Base-by-base conservation (phyloP, 345 rosid species). In the Citrus unshiu region DNA sequence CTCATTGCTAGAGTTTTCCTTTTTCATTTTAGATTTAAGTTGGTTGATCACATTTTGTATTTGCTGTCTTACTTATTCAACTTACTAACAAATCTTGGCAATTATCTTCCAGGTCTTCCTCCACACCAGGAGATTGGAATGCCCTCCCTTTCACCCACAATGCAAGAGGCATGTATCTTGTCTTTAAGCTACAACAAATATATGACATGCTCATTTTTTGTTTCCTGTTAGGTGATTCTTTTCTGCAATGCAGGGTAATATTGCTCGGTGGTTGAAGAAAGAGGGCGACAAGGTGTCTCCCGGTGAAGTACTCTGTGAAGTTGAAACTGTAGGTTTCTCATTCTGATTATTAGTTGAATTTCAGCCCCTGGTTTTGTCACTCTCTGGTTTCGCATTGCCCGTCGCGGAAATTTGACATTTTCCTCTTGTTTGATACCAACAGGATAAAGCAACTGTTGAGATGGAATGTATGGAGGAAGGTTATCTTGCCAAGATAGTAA, bases 391-490 rank as follows among this genome's bases (percentile, higher is more conserved):
- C 72, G 16, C 32, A n/a, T 62, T 74, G 29, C 25, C 69, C 7
- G 29, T 77, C 13, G 69, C 35, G 77, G 72, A 77, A 39, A 72
- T 56, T 73, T 46, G 54, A 32, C 69, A 27, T 68, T 78, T 74
- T 29, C 63, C 68, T 57, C 67, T 39, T 30, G 34, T 29, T 68
- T 84, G 32, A 74, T 80, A 49, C 75, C 81, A 32, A 54, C 77
- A 95, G 98, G 99, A 95, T 79, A 95, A 95, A 86, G 97, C 98
- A 68, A 95, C 99, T 3, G 97, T 93, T 51, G 97, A 95, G 89
- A 90, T 95, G 99, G 99, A 95, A 86, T 91, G 98, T 86, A 95
- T 95, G 99, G 99, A 95, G 81, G 99, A 95, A 78, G 99, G 99
- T 61, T 96, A 81, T 78, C 98, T 96, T 70, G 98, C 98, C 76